Conservation (phyloP, 805 yeast genomes). For the Cyberlindnera veronae region DNA sequence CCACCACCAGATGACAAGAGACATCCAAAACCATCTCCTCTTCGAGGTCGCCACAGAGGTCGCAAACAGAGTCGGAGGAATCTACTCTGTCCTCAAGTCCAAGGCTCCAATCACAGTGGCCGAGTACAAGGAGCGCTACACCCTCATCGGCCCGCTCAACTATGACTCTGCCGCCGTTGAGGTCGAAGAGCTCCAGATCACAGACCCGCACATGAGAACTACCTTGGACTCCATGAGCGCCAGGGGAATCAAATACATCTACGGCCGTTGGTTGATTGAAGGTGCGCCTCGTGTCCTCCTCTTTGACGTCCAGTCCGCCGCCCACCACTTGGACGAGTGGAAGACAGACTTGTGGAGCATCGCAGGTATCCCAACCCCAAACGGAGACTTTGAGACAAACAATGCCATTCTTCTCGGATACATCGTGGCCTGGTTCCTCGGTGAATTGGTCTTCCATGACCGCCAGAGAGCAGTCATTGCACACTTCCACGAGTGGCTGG, state of each 20-base stretch:
- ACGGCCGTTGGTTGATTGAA: constrained; percentile 96
- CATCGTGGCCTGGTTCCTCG: constrained; percentile 94
- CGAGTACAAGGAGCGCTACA: constrained; percentile 84
- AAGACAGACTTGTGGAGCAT: constrained; percentile 87
- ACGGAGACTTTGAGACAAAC: constrained; percentile 80
- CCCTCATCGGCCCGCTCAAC: constrained; percentile 83
- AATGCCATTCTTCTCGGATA: constrained; percentile 93
- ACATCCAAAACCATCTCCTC: constrained; percentile 79
- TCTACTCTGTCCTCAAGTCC: constrained; percentile 92
- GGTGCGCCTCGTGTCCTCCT: constrained; percentile 93
- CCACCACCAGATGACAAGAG: too few relatives aligned
- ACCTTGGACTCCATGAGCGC: constrained; percentile 75
- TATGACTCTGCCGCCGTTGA: constrained; percentile 70
- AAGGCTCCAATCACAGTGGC: constrained; percentile 96
- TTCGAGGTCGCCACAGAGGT: constrained; percentile 97
- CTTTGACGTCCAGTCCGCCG: constrained; percentile 80
- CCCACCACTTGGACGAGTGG: constrained; percentile 81
- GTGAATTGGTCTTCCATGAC: constrained; percentile 85
- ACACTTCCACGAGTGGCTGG: constrained; percentile 98
- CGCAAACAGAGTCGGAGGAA: constrained; percentile 97
- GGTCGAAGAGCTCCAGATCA: constrained; percentile 69
- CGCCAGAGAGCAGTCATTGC: constrained; percentile 84
- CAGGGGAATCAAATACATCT: constrained; percentile 77
- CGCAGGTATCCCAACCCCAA: constrained; percentile 93
- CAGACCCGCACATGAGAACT: constrained; percentile 50